Conservation (phyloP, 108 stramenopile species). For the Cyclotella kingstonii region DNA sequence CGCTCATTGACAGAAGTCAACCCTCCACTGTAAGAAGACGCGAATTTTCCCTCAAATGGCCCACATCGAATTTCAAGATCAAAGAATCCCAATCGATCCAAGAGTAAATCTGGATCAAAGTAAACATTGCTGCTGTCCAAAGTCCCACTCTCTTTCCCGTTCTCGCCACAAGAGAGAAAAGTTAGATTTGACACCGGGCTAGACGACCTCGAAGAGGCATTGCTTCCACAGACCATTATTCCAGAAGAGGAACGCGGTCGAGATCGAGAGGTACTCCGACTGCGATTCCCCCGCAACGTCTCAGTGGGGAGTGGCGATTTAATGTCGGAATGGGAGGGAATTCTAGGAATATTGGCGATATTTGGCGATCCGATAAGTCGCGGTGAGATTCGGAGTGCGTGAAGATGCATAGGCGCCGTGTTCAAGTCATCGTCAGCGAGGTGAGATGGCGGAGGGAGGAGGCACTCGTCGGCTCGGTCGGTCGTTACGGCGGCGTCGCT, state of each 20-base stretch:
- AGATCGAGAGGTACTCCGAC: slow-evolving; percentile 8
- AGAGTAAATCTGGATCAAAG: slow-evolving; percentile 34
- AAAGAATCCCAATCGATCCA: slow-evolving; percentile 38
- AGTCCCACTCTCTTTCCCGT: not conserved
- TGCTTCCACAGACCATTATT: not conserved
- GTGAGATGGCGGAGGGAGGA: not conserved
- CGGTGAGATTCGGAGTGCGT: slow-evolving; percentile 17
- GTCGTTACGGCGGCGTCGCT: slow-evolving; percentile 29
- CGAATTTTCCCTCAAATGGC: slow-evolving; percentile 20
- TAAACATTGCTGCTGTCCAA: not conserved
- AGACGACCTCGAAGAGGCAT: not conserved
- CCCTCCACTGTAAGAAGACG: slow-evolving; percentile 18
- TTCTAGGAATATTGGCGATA: not conserved
- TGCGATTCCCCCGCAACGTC: slow-evolving; percentile 4
- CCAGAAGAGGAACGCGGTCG: slow-evolving; percentile 7
- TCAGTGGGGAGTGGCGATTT: not conserved
- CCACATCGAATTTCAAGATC: slow-evolving; percentile 49
- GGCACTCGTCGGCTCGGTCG: slow-evolving; percentile 1
- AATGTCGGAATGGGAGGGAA: not conserved
- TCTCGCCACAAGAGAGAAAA: not conserved
- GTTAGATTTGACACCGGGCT: not conserved
- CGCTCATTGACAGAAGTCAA: slow-evolving; percentile 49
- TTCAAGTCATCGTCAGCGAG: slow-evolving; percentile 23
- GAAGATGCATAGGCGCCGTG: slow-evolving; percentile 38
- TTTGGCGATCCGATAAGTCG: slow-evolving; percentile 18